Base-by-base conservation (phyloP, 495 filamentous ascomycete genomes). In the Daldinia decipiens region DNA sequence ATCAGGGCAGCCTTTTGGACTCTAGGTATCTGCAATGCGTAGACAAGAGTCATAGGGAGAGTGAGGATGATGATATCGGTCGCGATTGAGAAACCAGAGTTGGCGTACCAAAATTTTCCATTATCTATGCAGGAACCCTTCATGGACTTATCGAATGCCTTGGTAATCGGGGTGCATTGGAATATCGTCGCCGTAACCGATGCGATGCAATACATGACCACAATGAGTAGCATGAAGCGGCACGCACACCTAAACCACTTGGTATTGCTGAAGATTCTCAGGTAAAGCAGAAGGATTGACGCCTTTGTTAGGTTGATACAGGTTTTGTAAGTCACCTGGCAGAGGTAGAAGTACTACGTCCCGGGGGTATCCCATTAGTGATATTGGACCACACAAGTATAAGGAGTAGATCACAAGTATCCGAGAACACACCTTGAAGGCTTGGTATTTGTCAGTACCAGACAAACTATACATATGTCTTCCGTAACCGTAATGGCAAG, bases 41-140 rank as follows among this genome's bases (percentile, higher is more conserved):
- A 82, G 40, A 90, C 80, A 0, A 86, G 76, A 2, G 84, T 85
- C 80, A 90, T 86, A 5, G 88, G 88, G 31, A 89, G 58, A 3
- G 82, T 56, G 4, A 89, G 81, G 13, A 90, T 82, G 27, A 84
- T 76, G n/a, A 88, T 34, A 70, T 90, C 87, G 17, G 82, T 86
- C n/a, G 73, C 70, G 36, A 88, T 87, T 21, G 83, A 83, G 73
- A 89, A 83, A 0, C 80, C 81, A 1, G 85, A 83, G 61, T 87
- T 88, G 67, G 84, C 81, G 56, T 86, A 85, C 77, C 81, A 82
- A 58, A 82, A 76, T 12, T 74, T 68, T 1, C 70, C 72, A 13
- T 74, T 76, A 59, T 79, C 82, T 54, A 90, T 81, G 71, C 89
- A 91, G 31, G 62, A 63, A 4, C 86, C 86, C 0, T 79, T 74